A percentile compares a stretch with the other conserved stretches of the same genome.
Evolutionary conservation across 2,329 filamentous ascomycete species (phyloP).

Genomic region (Alternaria angustiovoidea): DNA sequence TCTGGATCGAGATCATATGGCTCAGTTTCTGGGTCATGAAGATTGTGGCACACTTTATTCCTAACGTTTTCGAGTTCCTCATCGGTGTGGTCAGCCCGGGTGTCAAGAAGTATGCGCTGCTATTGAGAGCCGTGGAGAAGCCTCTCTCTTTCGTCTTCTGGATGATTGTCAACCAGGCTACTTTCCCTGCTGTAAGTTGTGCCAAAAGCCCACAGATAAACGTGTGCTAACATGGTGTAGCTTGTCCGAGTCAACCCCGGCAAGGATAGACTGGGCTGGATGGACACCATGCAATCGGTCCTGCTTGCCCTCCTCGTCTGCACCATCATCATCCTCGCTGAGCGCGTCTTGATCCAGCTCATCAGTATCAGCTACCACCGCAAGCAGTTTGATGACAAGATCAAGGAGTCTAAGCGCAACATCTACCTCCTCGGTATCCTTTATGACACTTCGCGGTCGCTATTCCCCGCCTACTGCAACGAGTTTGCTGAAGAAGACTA

Average conservation of each 20-base stretch:
- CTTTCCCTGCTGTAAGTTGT: conserved; percentile 59
- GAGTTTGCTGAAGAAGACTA: conserved; percentile 94
- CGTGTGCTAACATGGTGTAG: conserved; percentile 1
- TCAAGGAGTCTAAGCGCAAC: conserved; percentile 89
- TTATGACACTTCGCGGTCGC: conserved; percentile 85
- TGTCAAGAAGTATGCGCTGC: conserved; percentile 69
- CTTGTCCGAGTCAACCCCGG: conserved; percentile 24
- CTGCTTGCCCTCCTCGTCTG: conserved; percentile 73
- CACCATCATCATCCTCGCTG: conserved; percentile 74
- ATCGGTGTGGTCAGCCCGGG: conserved; percentile 70
- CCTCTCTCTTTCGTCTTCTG: conserved; percentile 68
- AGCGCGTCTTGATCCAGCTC: conserved; percentile 80
- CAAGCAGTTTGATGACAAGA: conserved; percentile 80
- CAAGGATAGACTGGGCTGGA: conserved; percentile 53
- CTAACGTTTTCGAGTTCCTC: conserved; percentile 67
- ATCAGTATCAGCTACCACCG: conserved; percentile 88
- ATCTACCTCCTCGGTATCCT: conserved; percentile 82
- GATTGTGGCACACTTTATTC: conserved; percentile 65
- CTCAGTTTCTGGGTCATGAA: conserved; percentile 70
- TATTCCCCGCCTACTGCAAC: conserved; percentile 91
- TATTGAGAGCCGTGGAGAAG: conserved; percentile 66
- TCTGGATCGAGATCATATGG: conserved; percentile 72
- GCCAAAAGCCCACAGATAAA: not conserved
- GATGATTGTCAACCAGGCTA: conserved; percentile 66
- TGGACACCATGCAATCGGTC: conserved; percentile 67